Evolutionary conservation across 176 grass and related monocot species (phyloP), one percentile per base, ranked within the genome.

Genomic region (Eleusine coracana): DNA sequence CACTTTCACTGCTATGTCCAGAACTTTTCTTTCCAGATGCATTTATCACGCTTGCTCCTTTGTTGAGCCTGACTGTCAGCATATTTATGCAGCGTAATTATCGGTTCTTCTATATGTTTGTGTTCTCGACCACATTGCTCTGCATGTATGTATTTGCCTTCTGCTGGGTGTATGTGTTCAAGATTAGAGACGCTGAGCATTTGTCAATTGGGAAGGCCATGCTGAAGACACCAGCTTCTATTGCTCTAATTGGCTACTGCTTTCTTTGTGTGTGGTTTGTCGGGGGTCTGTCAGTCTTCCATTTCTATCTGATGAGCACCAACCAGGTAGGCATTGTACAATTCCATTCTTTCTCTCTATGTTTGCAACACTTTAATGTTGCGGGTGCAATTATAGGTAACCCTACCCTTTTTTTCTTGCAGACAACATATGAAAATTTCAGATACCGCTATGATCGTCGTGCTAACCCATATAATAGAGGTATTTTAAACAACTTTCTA

Each of bases 61-160:
- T 59, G 7, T 63, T 62, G n/a, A 71, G 31, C 16, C 86, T 92
- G 45, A 92, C 55, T 21, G 52, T 81, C 63, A 29, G 11, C 14
- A 41, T 85, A 71, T 84, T 42, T 88, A 40, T 88, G 80, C 92
- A 97, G 94, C 90, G 94, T 11, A 97, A 97, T 80, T 97, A 97
- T 80, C 87, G 94, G 21, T 97, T 97, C 89, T 97, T 97, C 76
- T 97, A 97, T 77, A 97, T 97, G 94, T 97, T 97, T 90, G 94
- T 97, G 62, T 97, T 90, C 92, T 94, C 94, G 23, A 90, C 94
- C 46, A 94, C 88, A 56, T 82, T 97, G 66, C 83, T 97, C 42
- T 97, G 94, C 80, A 70, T 97, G 73, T 97, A 90, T 82, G 92
- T 97, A 80, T 97, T 97, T 77, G 88, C 85, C 38, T 94, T 97